phyloP scores from a whole-genome alignment of 1,284 basidiomycete species.

The Peniophora sp. region DNA sequence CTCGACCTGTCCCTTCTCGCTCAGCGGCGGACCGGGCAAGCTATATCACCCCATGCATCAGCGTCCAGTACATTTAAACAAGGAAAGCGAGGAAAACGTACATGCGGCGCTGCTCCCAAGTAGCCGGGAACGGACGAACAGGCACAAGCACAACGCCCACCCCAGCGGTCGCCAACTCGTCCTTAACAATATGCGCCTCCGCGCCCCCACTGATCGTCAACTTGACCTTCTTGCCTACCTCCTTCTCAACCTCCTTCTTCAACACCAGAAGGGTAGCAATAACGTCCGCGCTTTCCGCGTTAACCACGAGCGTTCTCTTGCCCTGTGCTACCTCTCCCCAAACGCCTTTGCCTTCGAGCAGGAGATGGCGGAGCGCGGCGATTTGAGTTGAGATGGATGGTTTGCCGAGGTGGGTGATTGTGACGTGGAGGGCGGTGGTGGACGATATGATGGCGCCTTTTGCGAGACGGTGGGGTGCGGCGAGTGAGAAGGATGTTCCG shows the following conservation, averaged over 20 bases:
- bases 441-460: constrained; percentile 61
- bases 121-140: constrained; percentile 39
- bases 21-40: constrained; percentile 68
- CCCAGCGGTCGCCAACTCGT: constrained; percentile 32
- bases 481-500: constrained; percentile 42
- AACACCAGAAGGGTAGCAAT: constrained; percentile 40
- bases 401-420: constrained; percentile 33
- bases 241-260: constrained; percentile 26
- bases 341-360: constrained; percentile 43
- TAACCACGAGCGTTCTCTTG: constrained; percentile 41
- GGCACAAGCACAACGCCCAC: constrained; percentile 48
- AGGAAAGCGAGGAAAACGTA: constrained; percentile 14
- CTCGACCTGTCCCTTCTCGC: constrained; percentile 55
- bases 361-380: constrained; percentile 39
- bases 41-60: constrained; percentile 17
- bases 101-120: constrained; percentile 42
- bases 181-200: constrained; percentile 35
- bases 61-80: background rate
- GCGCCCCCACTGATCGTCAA: constrained; percentile 27
- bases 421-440: constrained; percentile 66
- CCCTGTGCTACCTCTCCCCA: constrained; percentile 46
- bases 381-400: constrained; percentile 46
- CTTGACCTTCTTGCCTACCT: constrained; percentile 11
- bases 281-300: constrained; percentile 37
- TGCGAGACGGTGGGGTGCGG: constrained; percentile 56